A percentile compares a stretch with the other conserved stretches of the same genome.
phyloP scores from a whole-genome alignment of 495 filamentous ascomycete species.

The Umbilicaria muhlenbergii region DNA sequence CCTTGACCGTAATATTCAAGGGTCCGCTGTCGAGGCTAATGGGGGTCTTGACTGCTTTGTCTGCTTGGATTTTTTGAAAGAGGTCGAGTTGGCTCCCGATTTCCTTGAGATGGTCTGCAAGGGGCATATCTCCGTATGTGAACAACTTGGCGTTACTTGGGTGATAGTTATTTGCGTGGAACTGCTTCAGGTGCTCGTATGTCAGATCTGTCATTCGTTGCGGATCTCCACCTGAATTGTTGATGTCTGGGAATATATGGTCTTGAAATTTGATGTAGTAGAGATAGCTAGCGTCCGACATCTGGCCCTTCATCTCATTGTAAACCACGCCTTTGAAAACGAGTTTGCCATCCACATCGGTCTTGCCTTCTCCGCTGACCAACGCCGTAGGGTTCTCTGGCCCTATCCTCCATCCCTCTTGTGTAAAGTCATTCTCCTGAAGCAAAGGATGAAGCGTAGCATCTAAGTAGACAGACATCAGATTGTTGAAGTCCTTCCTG shows the following conservation, averaged over 20 bases:
- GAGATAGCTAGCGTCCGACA: slow-evolving; percentile 92
- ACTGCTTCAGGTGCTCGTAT: slow-evolving; percentile 67
- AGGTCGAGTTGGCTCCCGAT: slow-evolving; percentile 52
- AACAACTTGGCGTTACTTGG: slow-evolving; percentile 91
- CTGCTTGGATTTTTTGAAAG: slow-evolving; percentile 53
- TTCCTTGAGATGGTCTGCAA: slow-evolving; percentile 62
- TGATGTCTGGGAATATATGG: slow-evolving; percentile 79
- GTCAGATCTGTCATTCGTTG: slow-evolving; percentile 91
- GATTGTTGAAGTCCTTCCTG: slow-evolving; percentile 80
- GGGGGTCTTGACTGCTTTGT: slow-evolving; percentile 59
- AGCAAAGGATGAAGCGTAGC: slow-evolving; percentile 81
- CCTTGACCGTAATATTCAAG: slow-evolving; percentile 49
- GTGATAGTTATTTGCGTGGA: slow-evolving; percentile 85
- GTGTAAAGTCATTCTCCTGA: slow-evolving; percentile 79
- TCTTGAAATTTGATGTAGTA: slow-evolving; percentile 92
- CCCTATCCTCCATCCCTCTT: slow-evolving; percentile 93
- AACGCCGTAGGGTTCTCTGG: slow-evolving; percentile 65
- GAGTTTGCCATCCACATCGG: slow-evolving; percentile 36
- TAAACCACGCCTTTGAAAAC: slow-evolving; percentile 98
- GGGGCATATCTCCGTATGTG: slow-evolving; percentile 87
- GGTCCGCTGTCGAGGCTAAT: slow-evolving; percentile 55
- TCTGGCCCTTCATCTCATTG: slow-evolving; percentile 99
- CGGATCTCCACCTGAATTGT: slow-evolving; percentile 93
- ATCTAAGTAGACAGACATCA: slow-evolving; percentile 93
- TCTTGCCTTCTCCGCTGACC: slow-evolving; percentile 22